A percentile compares a stretch with the other conserved stretches of the same genome.
Conservation (phyloP, 208 protist species). For the Histomonas meleagridis region DNA sequence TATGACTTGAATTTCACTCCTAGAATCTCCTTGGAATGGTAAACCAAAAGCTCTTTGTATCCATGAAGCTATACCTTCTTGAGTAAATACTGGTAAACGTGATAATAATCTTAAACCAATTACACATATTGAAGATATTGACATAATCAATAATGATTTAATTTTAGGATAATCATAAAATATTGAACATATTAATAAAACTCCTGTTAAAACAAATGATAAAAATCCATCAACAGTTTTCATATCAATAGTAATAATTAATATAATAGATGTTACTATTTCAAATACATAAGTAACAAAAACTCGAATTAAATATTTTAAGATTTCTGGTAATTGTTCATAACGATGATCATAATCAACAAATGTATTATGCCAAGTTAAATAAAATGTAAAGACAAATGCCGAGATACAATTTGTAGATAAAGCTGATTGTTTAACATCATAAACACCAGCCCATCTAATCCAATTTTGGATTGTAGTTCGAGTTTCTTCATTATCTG, state of each 20-base stretch:
- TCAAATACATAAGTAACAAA: not conserved
- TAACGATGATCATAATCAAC: not conserved
- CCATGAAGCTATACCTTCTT: not conserved
- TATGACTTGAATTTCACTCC: not conserved
- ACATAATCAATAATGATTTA: not conserved
- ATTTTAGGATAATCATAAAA: not conserved
- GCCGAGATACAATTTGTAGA: not conserved
- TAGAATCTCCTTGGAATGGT: not conserved
- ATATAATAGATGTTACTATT: not conserved
- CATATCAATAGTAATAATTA: not conserved
- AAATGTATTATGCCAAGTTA: not conserved
- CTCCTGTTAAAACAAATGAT: not conserved
- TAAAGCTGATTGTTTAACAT: not conserved
- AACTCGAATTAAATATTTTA: not conserved
- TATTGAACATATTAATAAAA: not conserved
- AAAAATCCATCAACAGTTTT: not conserved
- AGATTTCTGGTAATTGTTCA: not conserved
- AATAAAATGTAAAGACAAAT: conserved; percentile 21
- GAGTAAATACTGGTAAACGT: not conserved
- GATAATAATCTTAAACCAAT: not conserved
- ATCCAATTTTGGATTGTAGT: not conserved
- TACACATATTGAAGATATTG: not conserved
- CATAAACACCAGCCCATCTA: not conserved
- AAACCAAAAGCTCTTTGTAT: not conserved
- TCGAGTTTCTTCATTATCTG: not conserved